A percentile compares a stretch with the other conserved stretches of the same genome.
These are phyloP conservation scores for Pinus albicaulis DNA, from an alignment of 75 land plant species.

Conservation along the genomic window DNA sequence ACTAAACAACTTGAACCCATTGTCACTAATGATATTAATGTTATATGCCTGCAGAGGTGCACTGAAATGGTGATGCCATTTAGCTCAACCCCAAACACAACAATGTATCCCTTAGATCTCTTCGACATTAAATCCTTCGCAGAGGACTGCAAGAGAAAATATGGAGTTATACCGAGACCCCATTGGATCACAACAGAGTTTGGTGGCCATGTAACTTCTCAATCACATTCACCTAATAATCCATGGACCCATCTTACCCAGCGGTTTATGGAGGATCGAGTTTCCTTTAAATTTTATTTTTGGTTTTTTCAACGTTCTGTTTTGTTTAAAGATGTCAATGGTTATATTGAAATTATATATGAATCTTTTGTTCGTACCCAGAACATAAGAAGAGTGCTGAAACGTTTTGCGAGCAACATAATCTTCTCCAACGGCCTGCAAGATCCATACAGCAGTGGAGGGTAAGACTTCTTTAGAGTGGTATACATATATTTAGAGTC, in stretches of 20 bases:
- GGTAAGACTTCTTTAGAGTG: no score
- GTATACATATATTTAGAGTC: no score
- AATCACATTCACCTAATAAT: neutral
- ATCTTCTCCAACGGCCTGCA: no score
- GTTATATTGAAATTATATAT: neutral
- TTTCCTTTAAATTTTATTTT: neutral
- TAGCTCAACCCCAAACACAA: constrained; percentile 25
- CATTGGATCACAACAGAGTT: neutral
- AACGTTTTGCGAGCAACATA: neutral
- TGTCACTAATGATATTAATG: no score
- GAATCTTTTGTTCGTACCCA: neutral
- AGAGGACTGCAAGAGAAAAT: constrained; percentile 14
- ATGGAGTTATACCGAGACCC: neutral
- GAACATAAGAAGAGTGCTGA: neutral
- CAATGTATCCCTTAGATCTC: constrained; percentile 40
- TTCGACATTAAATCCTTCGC: constrained; percentile 24
- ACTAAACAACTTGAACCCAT: neutral
- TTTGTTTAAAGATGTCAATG: neutral
- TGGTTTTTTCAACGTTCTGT: neutral
- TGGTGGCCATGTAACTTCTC: constrained; percentile 2
- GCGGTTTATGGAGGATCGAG: no score
- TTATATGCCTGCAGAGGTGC: constrained; percentile 31
- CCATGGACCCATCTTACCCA: no score
- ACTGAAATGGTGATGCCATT: constrained; percentile 74
- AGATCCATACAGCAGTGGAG: no score